These are phyloP conservation scores for Leccinum subtestaceum DNA, from an alignment of 768 basidiomycete species.

Conservation along the genomic window DNA sequence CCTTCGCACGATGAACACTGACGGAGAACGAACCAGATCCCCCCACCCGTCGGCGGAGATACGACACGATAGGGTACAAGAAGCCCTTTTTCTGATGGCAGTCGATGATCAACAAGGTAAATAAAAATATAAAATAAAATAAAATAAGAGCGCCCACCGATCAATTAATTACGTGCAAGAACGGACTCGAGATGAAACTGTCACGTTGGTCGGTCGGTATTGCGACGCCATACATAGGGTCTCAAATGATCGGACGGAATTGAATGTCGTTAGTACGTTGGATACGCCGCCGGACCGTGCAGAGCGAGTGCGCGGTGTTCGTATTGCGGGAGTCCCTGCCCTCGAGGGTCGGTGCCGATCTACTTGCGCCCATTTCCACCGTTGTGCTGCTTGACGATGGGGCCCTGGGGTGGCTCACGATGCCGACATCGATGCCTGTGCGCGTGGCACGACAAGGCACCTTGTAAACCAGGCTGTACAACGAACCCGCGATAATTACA, in stretches of 20 bases:
- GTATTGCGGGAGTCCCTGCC: not conserved
- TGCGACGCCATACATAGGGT: not conserved
- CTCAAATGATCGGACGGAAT: not conserved
- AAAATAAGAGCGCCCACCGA: not conserved
- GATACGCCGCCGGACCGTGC: not conserved
- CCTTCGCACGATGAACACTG: not conserved
- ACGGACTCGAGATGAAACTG: not conserved
- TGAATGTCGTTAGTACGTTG: not conserved
- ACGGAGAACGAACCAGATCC: constrained; percentile 10
- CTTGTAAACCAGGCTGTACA: not conserved
- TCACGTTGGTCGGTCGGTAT: not conserved
- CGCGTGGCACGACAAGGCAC: not conserved
- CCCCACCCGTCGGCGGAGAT: constrained; percentile 19
- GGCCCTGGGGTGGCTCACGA: constrained; percentile 1
- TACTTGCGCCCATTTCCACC: not conserved
- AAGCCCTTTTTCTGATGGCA: not conserved
- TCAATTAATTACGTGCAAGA: not conserved
- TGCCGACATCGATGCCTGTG: not conserved
- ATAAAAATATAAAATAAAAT: not conserved
- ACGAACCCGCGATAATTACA: not conserved
- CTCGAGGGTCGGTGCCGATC: not conserved
- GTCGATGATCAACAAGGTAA: not conserved
- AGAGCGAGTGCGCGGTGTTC: not conserved
- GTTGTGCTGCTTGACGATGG: not conserved
- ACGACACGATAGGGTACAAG: constrained; percentile 1